These are phyloP conservation scores for Ananas comosus DNA, from an alignment of 176 grass and related monocot genomes.

Conservation along the genomic window DNA sequence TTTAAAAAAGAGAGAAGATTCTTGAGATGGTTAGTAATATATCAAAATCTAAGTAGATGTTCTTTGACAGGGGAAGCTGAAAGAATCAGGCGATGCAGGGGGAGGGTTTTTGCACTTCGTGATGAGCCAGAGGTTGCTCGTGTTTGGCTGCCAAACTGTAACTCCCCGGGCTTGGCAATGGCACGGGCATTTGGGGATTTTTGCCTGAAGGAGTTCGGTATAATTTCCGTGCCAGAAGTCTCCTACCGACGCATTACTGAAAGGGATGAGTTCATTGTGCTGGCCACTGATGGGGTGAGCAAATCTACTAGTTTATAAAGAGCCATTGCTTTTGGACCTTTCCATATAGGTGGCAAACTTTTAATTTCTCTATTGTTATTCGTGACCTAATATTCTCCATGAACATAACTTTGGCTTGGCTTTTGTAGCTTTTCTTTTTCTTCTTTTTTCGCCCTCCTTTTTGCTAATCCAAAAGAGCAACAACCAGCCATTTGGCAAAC, in stretches of 20 bases:
- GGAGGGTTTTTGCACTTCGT: conserved; percentile 64
- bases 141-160: conserved; percentile 68
- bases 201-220: conserved; percentile 55
- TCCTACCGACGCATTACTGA: conserved; percentile 44
- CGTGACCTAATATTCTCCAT: too few species aligned
- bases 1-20: too few species aligned
- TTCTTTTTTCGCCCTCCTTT: too few species aligned
- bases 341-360: background rate
- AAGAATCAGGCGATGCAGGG: conserved; percentile 53
- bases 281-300: conserved; percentile 74
- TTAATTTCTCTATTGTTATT: background rate
- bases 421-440: too few species aligned
- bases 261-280: conserved; percentile 62
- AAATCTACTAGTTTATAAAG: conserved; percentile 1
- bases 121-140: conserved; percentile 62
- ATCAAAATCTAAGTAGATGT: background rate
- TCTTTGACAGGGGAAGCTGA: conserved; percentile 52
- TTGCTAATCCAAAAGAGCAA: too few species aligned
- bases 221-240: conserved; percentile 70
- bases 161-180: conserved; percentile 66
- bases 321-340: background rate
- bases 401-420: too few species aligned
- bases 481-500: too few species aligned
- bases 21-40: too few species aligned
- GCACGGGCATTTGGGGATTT: conserved; percentile 85